Evolutionary conservation across 139 green algal genomes (phyloP), one percentile per base, ranked within the genome.

Genomic region (Parachlorella kessleri): DNA sequence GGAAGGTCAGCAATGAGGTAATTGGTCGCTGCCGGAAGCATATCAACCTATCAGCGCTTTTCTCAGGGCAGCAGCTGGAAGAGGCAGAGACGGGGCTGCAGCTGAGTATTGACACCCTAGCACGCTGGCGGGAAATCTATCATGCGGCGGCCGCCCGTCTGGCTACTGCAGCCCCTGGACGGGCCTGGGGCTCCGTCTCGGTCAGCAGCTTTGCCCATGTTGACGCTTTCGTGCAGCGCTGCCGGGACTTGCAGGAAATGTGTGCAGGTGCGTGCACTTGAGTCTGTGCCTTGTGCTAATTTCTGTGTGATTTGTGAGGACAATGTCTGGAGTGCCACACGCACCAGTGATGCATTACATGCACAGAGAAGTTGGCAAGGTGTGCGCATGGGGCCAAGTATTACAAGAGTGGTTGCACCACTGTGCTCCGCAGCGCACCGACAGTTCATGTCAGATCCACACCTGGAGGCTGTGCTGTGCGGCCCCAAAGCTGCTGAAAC

Each of bases 151-250:
- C 73, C 0, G 21, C 3, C 1, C 30, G 72, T 8, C 40, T 74
- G 4, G 18, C 9, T 14, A 77, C 64, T 8, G 75, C 82, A 4
- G 37, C 69, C 35, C 78, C 78, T 2, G 55, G 66, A 6, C 73
- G 72, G 1, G 87, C 87, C 23, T 97, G 93, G 91, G 85, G 91
- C 74, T 94, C 94, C 65, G 87, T 94, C 54, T 77, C 84, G 4
- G 80, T 77, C 18, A 89, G 87, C 42, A 90, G 97, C 48, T 97
- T 97, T 79, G 91, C 94, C 30, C 90, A 96, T 78, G 91, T 97
- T 33, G 94, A 98, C 55, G 94, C 94, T 18, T 97, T 98, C 83
- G 76, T 94, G 78, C 93, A 98, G 85, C 88, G 94, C 24, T 98
- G 94, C 85, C 85, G 83, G 5, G 94, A 98, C 81, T 77, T 98